Base-by-base conservation (phyloP, 2,329 filamentous ascomycete genomes). In the Fusarium concolor region DNA sequence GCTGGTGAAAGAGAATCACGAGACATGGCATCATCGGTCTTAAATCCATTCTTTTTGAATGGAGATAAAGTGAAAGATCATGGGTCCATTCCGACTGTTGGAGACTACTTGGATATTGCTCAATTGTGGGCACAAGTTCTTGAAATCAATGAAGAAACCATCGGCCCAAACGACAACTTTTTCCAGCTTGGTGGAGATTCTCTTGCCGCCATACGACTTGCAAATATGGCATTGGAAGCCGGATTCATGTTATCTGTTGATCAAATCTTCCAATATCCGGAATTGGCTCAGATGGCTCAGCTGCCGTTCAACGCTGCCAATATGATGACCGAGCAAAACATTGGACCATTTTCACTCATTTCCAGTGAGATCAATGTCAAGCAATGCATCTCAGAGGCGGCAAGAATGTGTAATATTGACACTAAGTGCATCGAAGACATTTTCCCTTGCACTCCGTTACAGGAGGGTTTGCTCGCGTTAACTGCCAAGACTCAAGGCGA, bases 111-210 rank as follows among this genome's bases (percentile, higher is more conserved):
- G 9, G 45, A 45, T n/a, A 51, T 61, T 10, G 39, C 12, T 15
- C 38, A 45, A 9, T 26, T 61, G 7, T 61, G 57, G 57, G 50
- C 57, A 31, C 26, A 45, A 11, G 31, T 56, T 26, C 57, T 61
- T 11, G 18, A 12, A 41, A 43, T 43, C 8, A 7, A 56, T 10
- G 11, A 50, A 50, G 41, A 56, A 9, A 33, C 51, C 31, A 61
- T 61, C 28, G 33, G 39, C 10, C 38, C 35, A 38, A 45, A 61
- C 20, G 57, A 61, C 38, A 61, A 56, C 50, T 61, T 61, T 31
- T 61, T 61, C 31, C 44, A 61, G 24, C 57, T 56, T 12, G 57
- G 57, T 11, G 57, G 57, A 15, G 57, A 61, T 18, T 61, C 57
- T 5, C 18, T 61, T 14, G 31, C 57, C n/a, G 57, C 57, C 29